Evolutionary conservation across 2,329 filamentous ascomycete genomes (phyloP).

Genomic region (Tolypocladium paradoxum): DNA sequence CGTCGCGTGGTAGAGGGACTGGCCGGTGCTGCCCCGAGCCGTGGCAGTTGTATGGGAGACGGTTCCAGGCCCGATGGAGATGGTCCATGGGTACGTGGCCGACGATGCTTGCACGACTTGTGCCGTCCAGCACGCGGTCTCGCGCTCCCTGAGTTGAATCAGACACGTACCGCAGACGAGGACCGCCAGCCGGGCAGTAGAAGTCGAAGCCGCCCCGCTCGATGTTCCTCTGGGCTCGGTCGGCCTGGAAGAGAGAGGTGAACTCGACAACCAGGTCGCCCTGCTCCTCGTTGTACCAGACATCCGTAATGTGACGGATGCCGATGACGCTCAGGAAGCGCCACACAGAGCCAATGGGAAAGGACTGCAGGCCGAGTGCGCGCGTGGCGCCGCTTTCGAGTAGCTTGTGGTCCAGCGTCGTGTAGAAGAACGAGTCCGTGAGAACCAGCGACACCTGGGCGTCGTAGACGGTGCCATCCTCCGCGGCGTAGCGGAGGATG

Average conservation of each 20-base stretch:
- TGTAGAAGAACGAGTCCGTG: constrained; percentile 4
- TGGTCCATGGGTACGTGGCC: neutral
- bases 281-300: neutral
- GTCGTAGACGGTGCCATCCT: neutral
- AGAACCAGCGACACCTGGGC: constrained; percentile 4
- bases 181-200: neutral
- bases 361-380: constrained; percentile 5
- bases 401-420: neutral
- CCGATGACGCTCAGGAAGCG: constrained; percentile 8
- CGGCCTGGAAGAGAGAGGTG: constrained; percentile 5
- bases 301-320: constrained; percentile 1
- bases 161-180: neutral
- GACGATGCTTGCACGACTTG: neutral
- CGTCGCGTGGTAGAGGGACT: neutral
- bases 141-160: neutral
- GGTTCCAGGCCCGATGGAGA: neutral
- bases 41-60: neutral
- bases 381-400: constrained; percentile 1
- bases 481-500: neutral
- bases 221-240: neutral
- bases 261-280: constrained; percentile 11
- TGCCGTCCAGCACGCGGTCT: neutral
- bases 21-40: neutral
- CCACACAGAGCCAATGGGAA: constrained; percentile 12
- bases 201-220: neutral